phyloP scores from a whole-genome alignment of 495 filamentous ascomycete species.

The Hypoxylon trugodes region DNA sequence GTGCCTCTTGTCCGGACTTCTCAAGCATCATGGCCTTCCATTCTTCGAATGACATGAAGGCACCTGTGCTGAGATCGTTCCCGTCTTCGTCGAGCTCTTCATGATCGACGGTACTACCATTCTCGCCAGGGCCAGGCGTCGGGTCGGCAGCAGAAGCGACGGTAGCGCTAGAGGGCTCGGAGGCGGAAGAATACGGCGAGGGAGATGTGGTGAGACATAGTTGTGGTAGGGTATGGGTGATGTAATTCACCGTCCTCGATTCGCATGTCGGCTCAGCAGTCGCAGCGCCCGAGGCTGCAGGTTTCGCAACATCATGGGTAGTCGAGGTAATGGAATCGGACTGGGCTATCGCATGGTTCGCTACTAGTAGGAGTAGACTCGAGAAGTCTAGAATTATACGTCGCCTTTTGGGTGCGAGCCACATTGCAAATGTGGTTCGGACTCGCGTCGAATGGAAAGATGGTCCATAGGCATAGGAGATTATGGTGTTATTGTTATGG shows the following conservation, averaged over 20 bases:
- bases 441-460: slow-evolving; percentile 23
- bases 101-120: slow-evolving; percentile 7
- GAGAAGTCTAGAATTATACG: slow-evolving; percentile 25
- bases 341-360: slow-evolving; percentile 23
- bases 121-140: slow-evolving; percentile 10
- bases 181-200: slow-evolving; percentile 32
- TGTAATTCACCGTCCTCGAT: slow-evolving; percentile 77
- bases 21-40: slow-evolving; percentile 96
- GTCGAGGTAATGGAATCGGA: slow-evolving; percentile 17
- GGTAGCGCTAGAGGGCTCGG: slow-evolving; percentile 30
- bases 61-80: slow-evolving; percentile 75
- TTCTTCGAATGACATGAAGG: slow-evolving; percentile 97
- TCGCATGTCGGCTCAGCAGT: slow-evolving; percentile 60
- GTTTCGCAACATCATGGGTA: slow-evolving; percentile 28
- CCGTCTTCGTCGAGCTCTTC: slow-evolving; percentile 38
- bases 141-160: slow-evolving; percentile 25
- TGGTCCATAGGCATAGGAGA: slow-evolving; percentile 39
- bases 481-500: neutral
- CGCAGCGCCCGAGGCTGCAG: slow-evolving; percentile 2
- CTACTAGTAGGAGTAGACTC: slow-evolving; percentile 22
- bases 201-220: slow-evolving; percentile 69
- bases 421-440: slow-evolving; percentile 37
- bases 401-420: slow-evolving; percentile 29
- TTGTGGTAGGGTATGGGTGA: slow-evolving; percentile 79
- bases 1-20: slow-evolving; percentile 82